Percentiles rank a stretch among this genome's conserved stretches.
Evolutionary conservation across 2,329 filamentous ascomycete genomes (phyloP).

Genomic region (Colletotrichum sp.): DNA sequence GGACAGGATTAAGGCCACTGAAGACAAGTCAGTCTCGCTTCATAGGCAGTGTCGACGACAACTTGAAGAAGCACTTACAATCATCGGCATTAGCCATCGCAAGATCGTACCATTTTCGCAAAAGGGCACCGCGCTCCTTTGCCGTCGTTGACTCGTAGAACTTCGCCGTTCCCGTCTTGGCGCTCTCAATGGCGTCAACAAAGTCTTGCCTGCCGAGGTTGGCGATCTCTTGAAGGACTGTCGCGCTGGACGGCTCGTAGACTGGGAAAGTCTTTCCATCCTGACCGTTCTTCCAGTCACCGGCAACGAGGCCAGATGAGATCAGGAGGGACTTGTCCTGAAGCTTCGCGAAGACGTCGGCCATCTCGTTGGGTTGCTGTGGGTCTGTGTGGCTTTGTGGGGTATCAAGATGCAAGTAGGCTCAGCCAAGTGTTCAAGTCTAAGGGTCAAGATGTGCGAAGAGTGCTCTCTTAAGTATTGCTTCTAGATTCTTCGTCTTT

Average conservation of each 20-base stretch:
- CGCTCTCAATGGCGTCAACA: slow-evolving; percentile 39
- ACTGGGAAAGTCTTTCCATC: slow-evolving; percentile 55
- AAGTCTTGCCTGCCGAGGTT: slow-evolving; percentile 38
- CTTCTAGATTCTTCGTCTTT: rapidly evolving
- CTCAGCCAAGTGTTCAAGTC: not conserved
- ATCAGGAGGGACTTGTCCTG: not conserved
- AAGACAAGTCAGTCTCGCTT: not conserved
- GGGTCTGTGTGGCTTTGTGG: too few species aligned
- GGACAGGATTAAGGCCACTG: slow-evolving; percentile 39
- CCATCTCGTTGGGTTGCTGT: not conserved
- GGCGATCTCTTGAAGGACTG: slow-evolving; percentile 53
- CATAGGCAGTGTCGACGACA: too few species aligned
- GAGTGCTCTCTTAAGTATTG: not conserved
- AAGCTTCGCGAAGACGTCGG: not conserved
- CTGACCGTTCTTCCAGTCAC: slow-evolving; percentile 48
- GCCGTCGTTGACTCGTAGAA: slow-evolving; percentile 41
- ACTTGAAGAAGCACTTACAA: not conserved
- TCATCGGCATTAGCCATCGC: slow-evolving; percentile 39
- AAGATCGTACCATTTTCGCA: slow-evolving; percentile 40
- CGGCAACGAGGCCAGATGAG: slow-evolving; percentile 37
- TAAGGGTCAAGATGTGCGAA: too few species aligned
- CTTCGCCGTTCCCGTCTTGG: slow-evolving; percentile 39
- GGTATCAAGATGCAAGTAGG: not conserved
- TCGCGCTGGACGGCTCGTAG: slow-evolving; percentile 57
- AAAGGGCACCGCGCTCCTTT: slow-evolving; percentile 34